Evolutionary conservation across 345 rosid species (phyloP), one percentile per base, ranked within the genome.

Genomic region (Fremontodendron californicum): DNA sequence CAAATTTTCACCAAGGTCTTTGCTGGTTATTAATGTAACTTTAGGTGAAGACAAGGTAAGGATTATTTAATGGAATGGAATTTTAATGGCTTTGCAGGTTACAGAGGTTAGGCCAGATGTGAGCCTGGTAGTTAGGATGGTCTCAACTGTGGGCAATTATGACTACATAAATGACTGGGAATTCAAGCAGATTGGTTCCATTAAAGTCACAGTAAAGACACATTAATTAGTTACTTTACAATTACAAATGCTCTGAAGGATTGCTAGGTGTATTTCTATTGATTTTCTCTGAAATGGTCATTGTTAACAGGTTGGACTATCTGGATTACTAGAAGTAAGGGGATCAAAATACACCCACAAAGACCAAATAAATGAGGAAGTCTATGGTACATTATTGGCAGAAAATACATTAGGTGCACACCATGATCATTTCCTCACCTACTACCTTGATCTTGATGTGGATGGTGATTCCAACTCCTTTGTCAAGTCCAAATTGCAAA

Each of bases 361-460:
- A 5, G 85, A 88, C n/a, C 87, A 88, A 62, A 86, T 84, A 63
- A 55, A 83, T 11, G 86, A 81, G 13, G 88, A 88, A 42, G 72
- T 73, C 2, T 84, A 82, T 15, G 89, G 93, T 13, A 84, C 89
- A 21, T 62, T 87, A 46, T 64, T 87, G n/a, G 91, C 91, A 15
- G 91, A 88, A 27, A 83, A 88, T 8, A 77, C 85, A 2, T 52
- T 90, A 2, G 90, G 88, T n/a, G 61, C 76, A 4, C 19, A 83
- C 81, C 94, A 90, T 70, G 90, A 88, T 77, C 94, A 90, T 72
- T 90, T 83, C 84, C 43, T 88, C 13, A 79, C 81, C 45, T 87
- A 76, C 60, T 81, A 84, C 67, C 86, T 90, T 51, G 92, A 88
- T 76, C 83, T 88, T 8, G 94, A 90, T 75, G 77, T 90, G n/a